Evolutionary conservation across 306 rosid genomes (phyloP), one percentile per base, ranked within the genome.

Genomic region (Betula pendula): DNA sequence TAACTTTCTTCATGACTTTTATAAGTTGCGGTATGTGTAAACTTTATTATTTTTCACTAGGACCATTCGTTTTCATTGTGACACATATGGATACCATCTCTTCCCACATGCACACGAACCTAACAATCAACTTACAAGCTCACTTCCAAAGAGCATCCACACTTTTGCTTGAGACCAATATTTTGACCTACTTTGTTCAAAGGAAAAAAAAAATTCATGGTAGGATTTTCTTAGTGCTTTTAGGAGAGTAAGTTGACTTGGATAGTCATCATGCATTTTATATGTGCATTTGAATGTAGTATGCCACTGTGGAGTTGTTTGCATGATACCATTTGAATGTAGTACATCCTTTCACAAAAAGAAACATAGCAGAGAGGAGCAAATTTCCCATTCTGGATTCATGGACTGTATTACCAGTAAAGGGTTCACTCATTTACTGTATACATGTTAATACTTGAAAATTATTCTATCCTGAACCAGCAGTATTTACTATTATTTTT

Each of bases 401-500:
- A 20, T 22, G 15, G 62, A 55, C 29, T 55, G 29, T 22, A 0
- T 13, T 8, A 55, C 42, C 66, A 13, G 17, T 27, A 25, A 58
- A 38, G 13, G 38, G 25, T 2, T 27, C 66, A 8, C 29, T 58
- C n/a, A 5, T 12, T 0, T 58, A 2, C 38, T 1, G 38, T 27
- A 11, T 58, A 12, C 33, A 25, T 24, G 35, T 27, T 58, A 11
- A 2, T 25, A 1, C 7, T 59, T 59, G 67, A 27, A 25, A 59
- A 25, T 65, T n/a, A 35, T 38, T 65, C 63, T 1, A 56, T 9
- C 25, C 3, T 65, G 70, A 65, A n/a, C 2, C n/a, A 19, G 29
- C 20, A 11, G 44, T 38, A 65, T 29, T 22, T 72, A 24, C 15
- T 67, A 6, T 17, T 33, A 70, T 51, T 68, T 76, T 69, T 73